Percentiles rank a stretch among this genome's conserved stretches.
Conservation (phyloP, 768 basidiomycete genomes). For the Exsudoporus frostii region DNA sequence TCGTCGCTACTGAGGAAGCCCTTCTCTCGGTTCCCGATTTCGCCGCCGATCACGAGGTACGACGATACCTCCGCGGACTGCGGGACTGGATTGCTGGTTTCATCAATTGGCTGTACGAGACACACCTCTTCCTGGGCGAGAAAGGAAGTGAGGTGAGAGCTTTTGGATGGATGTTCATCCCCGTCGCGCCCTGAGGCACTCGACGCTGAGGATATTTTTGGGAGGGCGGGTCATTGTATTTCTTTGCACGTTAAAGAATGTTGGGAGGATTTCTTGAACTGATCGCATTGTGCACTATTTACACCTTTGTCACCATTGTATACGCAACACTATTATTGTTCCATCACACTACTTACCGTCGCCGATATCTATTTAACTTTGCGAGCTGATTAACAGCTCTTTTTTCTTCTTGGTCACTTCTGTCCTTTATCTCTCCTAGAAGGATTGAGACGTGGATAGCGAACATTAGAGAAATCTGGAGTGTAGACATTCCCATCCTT, state of each 20-base stretch:
- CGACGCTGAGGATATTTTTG: not conserved
- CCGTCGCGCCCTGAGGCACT: slow-evolving; percentile 10
- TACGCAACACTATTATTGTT: not conserved
- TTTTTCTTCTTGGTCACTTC: not conserved
- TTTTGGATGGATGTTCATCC: slow-evolving; percentile 63
- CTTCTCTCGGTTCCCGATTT: slow-evolving; percentile 15
- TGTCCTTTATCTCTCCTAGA: not conserved
- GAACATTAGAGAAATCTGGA: too few relatives aligned
- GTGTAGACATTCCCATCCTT: not conserved
- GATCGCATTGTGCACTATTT: not conserved
- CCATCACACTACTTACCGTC: not conserved
- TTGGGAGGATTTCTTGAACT: slow-evolving; percentile 10
- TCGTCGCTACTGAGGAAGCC: slow-evolving; percentile 21
- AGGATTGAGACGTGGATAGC: not conserved
- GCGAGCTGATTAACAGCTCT: not conserved
- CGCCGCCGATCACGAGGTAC: slow-evolving; percentile 25
- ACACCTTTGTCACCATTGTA: not conserved
- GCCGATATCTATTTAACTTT: not conserved
- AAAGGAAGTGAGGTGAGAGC: slow-evolving; percentile 54
- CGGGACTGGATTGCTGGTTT: slow-evolving; percentile 55
- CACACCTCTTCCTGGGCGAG: slow-evolving; percentile 55
- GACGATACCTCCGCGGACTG: slow-evolving; percentile 46
- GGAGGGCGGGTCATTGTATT: not conserved
- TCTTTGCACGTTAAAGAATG: not conserved
- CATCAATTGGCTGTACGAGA: slow-evolving; percentile 67